Percentiles rank a stretch among this genome's conserved stretches.
Evolutionary conservation across 2,329 filamentous ascomycete species (phyloP).

Genomic region (Diplocarpon mali): DNA sequence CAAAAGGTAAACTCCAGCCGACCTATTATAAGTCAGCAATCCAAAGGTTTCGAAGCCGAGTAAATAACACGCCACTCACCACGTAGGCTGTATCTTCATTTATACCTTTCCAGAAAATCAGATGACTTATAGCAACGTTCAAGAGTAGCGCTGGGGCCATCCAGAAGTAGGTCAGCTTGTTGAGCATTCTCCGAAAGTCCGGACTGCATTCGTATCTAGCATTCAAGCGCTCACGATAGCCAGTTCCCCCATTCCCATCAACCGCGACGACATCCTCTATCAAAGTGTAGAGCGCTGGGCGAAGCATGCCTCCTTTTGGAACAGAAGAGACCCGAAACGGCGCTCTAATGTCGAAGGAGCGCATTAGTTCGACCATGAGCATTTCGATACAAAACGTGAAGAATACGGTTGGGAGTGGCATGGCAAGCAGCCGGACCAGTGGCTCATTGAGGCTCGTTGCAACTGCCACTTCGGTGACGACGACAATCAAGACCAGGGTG

Average conservation of each 20-base stretch:
- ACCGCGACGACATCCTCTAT: constrained; percentile 44
- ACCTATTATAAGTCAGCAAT: background rate
- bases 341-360: constrained; percentile 33
- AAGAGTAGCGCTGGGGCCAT: constrained; percentile 20
- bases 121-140: background rate
- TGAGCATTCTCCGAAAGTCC: constrained; percentile 40
- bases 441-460: constrained; percentile 21
- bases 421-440: constrained; percentile 40
- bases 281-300: constrained; percentile 41
- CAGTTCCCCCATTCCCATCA: constrained; percentile 40
- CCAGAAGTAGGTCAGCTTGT: constrained; percentile 41
- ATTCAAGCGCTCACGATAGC: constrained; percentile 40
- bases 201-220: constrained; percentile 41
- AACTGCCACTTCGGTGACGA: constrained; percentile 43
- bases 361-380: constrained; percentile 37
- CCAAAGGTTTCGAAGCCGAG: background rate
- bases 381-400: constrained; percentile 41
- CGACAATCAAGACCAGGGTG: constrained; percentile 40
- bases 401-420: constrained; percentile 39
- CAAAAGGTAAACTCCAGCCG: constrained; percentile 3
- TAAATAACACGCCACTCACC: background rate
- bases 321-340: constrained; percentile 42
- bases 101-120: constrained; percentile 1
- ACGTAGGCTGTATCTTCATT: constrained; percentile 5
- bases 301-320: constrained; percentile 37